Evolutionary conservation across 257 asterid species (phyloP).

Genomic region (Primulina huaijiensis): DNA sequence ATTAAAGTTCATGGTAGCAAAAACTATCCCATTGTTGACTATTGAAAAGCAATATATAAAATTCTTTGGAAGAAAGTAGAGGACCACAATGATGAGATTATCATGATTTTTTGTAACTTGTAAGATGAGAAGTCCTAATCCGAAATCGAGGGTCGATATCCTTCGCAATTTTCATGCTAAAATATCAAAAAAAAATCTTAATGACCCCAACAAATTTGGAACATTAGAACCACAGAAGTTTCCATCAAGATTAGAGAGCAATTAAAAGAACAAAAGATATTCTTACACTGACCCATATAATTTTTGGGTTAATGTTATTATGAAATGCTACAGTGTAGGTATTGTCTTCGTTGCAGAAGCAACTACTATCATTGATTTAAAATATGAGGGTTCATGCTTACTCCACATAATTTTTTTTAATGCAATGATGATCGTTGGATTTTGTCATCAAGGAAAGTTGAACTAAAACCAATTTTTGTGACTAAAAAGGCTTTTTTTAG

Average conservation of each 20-base stretch:
- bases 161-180: conserved; percentile 31
- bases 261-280: neutral
- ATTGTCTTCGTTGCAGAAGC: too few species aligned
- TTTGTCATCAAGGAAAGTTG: too few species aligned
- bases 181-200: conserved; percentile 27
- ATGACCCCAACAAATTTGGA: conserved; percentile 33
- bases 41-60: conserved; percentile 29
- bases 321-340: too few species aligned
- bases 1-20: conserved; percentile 21
- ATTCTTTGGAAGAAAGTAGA: conserved; percentile 23
- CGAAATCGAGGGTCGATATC: conserved; percentile 32
- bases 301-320: too few species aligned
- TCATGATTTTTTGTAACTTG: conserved; percentile 35
- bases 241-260: conserved; percentile 11
- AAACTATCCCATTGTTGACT: conserved; percentile 33
- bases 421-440: too few species aligned
- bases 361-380: too few species aligned
- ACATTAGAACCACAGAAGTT: conserved; percentile 35
- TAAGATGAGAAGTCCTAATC: conserved; percentile 46
- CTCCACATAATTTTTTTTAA: too few species aligned
- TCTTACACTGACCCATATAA: too few species aligned
- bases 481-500: too few species aligned
- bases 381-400: too few species aligned
- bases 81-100: conserved; percentile 53
- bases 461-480: too few species aligned